Base-by-base conservation (phyloP, 345 rosid genomes). In the Diplotaxis tenuifolia region DNA sequence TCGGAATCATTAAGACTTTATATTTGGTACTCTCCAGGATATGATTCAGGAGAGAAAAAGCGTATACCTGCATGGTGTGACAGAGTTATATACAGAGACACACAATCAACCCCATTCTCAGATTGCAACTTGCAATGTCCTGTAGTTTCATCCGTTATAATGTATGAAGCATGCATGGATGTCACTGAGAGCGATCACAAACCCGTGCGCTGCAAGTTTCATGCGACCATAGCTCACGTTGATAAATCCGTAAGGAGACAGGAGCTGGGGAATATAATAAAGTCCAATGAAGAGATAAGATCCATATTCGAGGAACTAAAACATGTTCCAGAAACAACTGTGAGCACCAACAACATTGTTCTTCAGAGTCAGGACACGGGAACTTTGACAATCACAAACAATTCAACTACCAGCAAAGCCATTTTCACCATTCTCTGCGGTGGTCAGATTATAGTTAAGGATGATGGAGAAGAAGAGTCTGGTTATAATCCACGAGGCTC, bases 51-150 rank as follows among this genome's bases (percentile, higher is more conserved):
- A 25, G 99, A 95, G 93, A 95, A 95, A 80, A 95, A 92, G 78
- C 86, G 98, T n/a, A 95, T 95, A 76, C 99, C 99, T 42, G 99
- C 99, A 0, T 95, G 98, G 99, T 95, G 99, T 77, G 99, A 95
- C 74, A 79, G 99, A 81, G 84, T 95, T 70, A 83, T 95, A 73
- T 95, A 83, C 52, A 93, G 99, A 9, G 99, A 95, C 78, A 95
- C 69, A 65, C 96, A 85, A 67, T 23, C 86, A 15, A 75, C 65
- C 72, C 62, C 82, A 22, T 67, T 50, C 15, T 57, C 88, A 5
- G 92, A 90, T 1, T 85, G 99, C 77, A 82, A 81, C 74, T 84
- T 95, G 75, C 83, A 88, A 27, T 95, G 99, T 50, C 99, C 98
- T 52, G 83, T 87, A 34, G 87, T 90, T 63, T 55, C 92, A 21